These are phyloP conservation scores for Cutaneotrichosporon spelunceum DNA, from an alignment of 1,284 basidiomycete species.

Conservation along the genomic window DNA sequence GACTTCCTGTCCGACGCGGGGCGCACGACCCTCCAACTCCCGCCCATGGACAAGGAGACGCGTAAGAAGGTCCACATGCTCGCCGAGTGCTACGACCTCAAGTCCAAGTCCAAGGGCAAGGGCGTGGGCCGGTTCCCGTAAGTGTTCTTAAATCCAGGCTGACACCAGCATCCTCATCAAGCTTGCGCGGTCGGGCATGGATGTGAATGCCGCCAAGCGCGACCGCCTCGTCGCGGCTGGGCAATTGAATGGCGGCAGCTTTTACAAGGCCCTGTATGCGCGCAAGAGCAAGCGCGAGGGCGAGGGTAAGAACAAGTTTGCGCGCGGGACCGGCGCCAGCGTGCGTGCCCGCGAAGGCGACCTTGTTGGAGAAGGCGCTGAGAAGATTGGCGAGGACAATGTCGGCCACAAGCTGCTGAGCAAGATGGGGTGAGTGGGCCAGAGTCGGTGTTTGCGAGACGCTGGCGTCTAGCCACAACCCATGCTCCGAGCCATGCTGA, in stretches of 20 bases:
- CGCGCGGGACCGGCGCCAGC: constrained; percentile 25
- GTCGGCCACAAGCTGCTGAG: constrained; percentile 51
- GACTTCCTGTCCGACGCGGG: constrained; percentile 63
- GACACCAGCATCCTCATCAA: constrained; percentile 63
- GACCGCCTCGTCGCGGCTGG: constrained; percentile 55
- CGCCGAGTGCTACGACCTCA: constrained; percentile 69
- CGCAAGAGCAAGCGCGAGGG: constrained; percentile 7
- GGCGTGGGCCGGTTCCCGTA: constrained; percentile 58
- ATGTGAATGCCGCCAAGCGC: constrained; percentile 59
- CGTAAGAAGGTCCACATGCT: constrained; percentile 73
- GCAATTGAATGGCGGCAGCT: constrained; percentile 31
- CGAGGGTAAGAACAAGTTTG: not conserved
- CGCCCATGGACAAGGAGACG: constrained; percentile 68
- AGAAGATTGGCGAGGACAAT: constrained; percentile 49
- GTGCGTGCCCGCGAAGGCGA: constrained; percentile 48
- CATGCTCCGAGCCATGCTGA: too few relatives aligned
- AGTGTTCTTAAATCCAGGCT: constrained; percentile 24
- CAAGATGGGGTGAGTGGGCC: constrained; percentile 45
- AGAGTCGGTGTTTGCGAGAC: not conserved
- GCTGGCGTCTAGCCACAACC: too few relatives aligned
- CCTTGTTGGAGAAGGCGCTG: constrained; percentile 47
- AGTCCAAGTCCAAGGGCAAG: constrained; percentile 69
- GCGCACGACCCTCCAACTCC: constrained; percentile 61
- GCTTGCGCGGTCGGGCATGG: constrained; percentile 58
- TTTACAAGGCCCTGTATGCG: constrained; percentile 47